Conservation (phyloP, 1,139 yeast species). For the Saccharomyces uvarum region DNA sequence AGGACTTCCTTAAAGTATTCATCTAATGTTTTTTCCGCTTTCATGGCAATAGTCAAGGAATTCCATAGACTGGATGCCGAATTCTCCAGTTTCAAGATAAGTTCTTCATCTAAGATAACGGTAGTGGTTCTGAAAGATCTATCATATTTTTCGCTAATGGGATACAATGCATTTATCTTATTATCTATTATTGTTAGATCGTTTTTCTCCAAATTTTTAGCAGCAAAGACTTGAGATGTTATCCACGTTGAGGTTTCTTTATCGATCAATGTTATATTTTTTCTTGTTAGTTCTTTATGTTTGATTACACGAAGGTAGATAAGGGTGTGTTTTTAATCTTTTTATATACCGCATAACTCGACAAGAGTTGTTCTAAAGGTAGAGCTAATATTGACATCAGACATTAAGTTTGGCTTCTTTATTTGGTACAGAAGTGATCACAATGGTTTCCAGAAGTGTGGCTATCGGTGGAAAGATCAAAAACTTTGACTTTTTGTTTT, state of each 20-base stretch:
- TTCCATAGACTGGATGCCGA: constrained; percentile 24
- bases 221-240: constrained; percentile 11
- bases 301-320: not conserved
- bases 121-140: constrained; percentile 16
- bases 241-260: constrained; percentile 21
- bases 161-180: constrained; percentile 16
- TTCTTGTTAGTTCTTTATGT: not conserved
- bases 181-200: constrained; percentile 9
- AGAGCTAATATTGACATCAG: constrained; percentile 8
- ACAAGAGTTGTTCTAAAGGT: constrained; percentile 12
- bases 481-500: not conserved
- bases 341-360: constrained; percentile 17
- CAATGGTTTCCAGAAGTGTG: not conserved
- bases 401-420: not conserved
- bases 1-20: constrained; percentile 3
- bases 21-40: constrained; percentile 1
- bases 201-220: constrained; percentile 3
- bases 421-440: not conserved
- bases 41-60: constrained; percentile 14
- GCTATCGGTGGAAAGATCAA: not conserved
- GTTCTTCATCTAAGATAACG: constrained; percentile 12
- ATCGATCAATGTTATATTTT: not conserved
- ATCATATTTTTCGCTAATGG: constrained; percentile 21
- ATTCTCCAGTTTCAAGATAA: constrained; percentile 16
- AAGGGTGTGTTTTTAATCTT: not conserved